These are phyloP conservation scores for Penicillium tannophilum DNA, from an alignment of 495 filamentous ascomycete species.

Conservation along the genomic window DNA sequence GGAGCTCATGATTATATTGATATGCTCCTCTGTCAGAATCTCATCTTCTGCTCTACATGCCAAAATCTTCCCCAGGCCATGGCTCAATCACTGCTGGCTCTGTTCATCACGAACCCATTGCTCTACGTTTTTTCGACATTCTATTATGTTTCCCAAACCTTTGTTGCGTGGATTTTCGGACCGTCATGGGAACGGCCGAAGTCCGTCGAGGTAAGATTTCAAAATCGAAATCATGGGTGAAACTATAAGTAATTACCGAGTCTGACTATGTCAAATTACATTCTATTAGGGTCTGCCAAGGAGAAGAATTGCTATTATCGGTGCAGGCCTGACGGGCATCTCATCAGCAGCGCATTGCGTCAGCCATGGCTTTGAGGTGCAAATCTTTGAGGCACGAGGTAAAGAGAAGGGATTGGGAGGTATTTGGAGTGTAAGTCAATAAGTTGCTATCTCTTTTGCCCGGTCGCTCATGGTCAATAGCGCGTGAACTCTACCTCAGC, in stretches of 20 bases:
- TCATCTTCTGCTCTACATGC: too few species aligned
- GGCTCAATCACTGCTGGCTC: background rate
- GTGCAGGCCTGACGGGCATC: conserved; percentile 79
- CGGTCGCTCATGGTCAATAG: conserved; percentile 33
- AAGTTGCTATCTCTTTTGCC: background rate
- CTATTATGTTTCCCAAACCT: background rate
- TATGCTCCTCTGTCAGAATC: too few species aligned
- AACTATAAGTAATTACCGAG: too few species aligned
- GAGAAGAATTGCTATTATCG: conserved; percentile 76
- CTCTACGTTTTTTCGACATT: background rate
- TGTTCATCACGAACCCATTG: background rate
- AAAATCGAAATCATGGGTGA: too few species aligned
- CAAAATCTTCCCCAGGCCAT: background rate
- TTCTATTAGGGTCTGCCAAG: conserved; percentile 27
- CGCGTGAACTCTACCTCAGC: conserved; percentile 81
- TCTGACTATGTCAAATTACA: too few species aligned
- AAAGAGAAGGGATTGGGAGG: conserved; percentile 67
- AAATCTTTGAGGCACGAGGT: conserved; percentile 71
- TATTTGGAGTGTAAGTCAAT: conserved; percentile 70
- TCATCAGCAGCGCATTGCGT: conserved; percentile 83
- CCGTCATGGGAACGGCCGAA: background rate
- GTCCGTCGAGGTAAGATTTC: background rate
- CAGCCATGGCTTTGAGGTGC: conserved; percentile 82
- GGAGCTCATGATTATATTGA: too few species aligned
- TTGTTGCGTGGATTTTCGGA: background rate